Evolutionary conservation across 805 yeast species (phyloP).

Genomic region (Metschnikowia matae): DNA sequence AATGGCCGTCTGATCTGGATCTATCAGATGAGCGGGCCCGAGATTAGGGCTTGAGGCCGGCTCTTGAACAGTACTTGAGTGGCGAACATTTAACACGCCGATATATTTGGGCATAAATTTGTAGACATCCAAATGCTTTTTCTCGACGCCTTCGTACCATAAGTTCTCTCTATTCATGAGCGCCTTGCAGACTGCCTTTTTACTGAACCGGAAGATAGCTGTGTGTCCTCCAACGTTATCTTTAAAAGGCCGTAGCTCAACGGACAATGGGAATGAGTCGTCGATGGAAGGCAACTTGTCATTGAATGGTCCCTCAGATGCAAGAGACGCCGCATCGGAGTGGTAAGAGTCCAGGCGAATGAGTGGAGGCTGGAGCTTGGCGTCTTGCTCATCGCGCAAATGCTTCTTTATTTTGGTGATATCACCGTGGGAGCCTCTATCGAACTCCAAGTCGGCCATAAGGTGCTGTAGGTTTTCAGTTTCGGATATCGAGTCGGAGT

Average conservation of each 20-base stretch:
- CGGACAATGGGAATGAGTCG: slow-evolving; percentile 59
- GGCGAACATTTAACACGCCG: slow-evolving; percentile 90
- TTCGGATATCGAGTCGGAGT: slow-evolving; percentile 4
- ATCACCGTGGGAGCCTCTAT: slow-evolving; percentile 29
- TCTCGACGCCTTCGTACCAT: slow-evolving; percentile 89
- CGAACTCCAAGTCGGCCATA: slow-evolving; percentile 49
- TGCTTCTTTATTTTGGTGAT: slow-evolving; percentile 24
- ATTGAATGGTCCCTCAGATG: not conserved
- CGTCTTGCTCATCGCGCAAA: slow-evolving; percentile 9
- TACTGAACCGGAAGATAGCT: slow-evolving; percentile 88
- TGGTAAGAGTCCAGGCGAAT: not conserved
- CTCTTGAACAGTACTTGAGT: slow-evolving; percentile 46
- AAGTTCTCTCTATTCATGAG: slow-evolving; percentile 83
- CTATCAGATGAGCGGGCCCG: slow-evolving; percentile 6
- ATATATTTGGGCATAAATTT: slow-evolving; percentile 90
- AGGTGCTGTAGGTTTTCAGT: slow-evolving; percentile 38
- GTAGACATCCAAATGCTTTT: slow-evolving; percentile 67
- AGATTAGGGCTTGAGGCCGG: slow-evolving; percentile 15
- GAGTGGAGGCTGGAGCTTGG: slow-evolving; percentile 1
- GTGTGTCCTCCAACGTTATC: slow-evolving; percentile 98
- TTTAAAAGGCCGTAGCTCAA: slow-evolving; percentile 84
- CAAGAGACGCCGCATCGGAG: not conserved
- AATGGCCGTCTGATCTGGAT: not conserved
- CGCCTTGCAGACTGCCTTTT: slow-evolving; percentile 90
- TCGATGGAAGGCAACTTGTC: not conserved